These are phyloP conservation scores for Salinomyces thailandicus DNA, from an alignment of 2,329 filamentous ascomycete genomes.

Conservation along the genomic window DNA sequence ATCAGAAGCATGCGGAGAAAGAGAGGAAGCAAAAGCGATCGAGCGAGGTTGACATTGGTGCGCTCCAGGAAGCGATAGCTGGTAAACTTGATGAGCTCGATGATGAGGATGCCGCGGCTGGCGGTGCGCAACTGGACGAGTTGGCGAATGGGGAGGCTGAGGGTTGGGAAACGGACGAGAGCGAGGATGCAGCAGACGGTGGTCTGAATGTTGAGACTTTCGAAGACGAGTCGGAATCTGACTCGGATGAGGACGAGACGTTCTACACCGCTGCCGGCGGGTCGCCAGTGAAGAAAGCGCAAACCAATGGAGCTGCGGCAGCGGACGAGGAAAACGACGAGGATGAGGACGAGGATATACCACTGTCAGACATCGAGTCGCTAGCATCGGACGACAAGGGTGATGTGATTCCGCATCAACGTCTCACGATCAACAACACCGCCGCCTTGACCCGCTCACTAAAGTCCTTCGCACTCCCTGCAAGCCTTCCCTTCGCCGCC, in stretches of 20 bases:
- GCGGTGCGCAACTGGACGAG: constrained; percentile 24
- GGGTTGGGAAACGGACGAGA: constrained; percentile 23
- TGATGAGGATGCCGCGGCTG: constrained; percentile 18
- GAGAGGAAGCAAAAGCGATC: constrained; percentile 28
- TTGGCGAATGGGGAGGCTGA: constrained; percentile 17
- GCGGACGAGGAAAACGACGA: constrained; percentile 47
- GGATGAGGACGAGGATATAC: constrained; percentile 76
- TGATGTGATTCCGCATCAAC: constrained; percentile 80
- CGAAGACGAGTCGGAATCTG: constrained; percentile 29
- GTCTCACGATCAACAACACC: constrained; percentile 95
- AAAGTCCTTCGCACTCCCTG: constrained; percentile 64
- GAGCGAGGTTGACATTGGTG: constrained; percentile 19
- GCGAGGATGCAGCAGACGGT: constrained; percentile 23
- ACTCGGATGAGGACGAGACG: constrained; percentile 22
- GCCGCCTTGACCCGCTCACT: constrained; percentile 70
- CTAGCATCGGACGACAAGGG: constrained; percentile 68
- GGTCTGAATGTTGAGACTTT: constrained; percentile 25
- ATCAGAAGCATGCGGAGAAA: constrained; percentile 47
- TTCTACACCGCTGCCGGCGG: constrained; percentile 13
- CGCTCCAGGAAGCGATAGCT: constrained; percentile 19
- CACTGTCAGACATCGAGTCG: constrained; percentile 77
- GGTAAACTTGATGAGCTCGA: constrained; percentile 16
- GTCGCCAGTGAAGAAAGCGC: constrained; percentile 8
- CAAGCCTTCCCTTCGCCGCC: constrained; percentile 65
- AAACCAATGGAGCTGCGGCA: constrained; percentile 30